These are phyloP conservation scores for Beta vulgaris DNA, from an alignment of 148 eudicot genomes.

Conservation along the genomic window DNA sequence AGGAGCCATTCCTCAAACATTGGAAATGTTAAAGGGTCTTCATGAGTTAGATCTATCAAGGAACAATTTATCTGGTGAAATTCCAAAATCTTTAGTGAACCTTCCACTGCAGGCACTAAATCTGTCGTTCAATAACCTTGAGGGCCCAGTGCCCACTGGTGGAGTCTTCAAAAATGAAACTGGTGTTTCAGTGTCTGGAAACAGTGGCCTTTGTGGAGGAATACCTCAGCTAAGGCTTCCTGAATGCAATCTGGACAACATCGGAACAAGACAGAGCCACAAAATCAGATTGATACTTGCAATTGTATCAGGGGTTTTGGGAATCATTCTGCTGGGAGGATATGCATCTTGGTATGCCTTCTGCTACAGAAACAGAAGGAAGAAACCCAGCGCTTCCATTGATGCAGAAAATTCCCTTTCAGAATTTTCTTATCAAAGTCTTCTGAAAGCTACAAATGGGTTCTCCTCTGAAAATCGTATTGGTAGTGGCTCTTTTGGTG, in stretches of 20 bases:
- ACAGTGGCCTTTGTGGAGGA: conserved; percentile 43
- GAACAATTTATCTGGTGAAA: conserved; percentile 40
- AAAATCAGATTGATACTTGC: conserved; percentile 15
- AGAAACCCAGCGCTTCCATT: background rate
- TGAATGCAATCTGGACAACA: conserved; percentile 7
- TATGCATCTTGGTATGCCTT: background rate
- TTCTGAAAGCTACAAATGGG: conserved; percentile 29
- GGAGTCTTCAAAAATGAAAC: conserved; percentile 36
- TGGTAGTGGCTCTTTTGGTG: conserved; percentile 30
- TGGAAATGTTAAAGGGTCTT: conserved; percentile 29
- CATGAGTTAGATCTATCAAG: conserved; percentile 32
- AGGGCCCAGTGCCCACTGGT: conserved; percentile 37
- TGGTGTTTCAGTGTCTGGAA: conserved; percentile 35
- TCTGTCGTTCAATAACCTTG: conserved; percentile 37
- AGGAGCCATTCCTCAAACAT: conserved; percentile 35
- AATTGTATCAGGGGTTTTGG: conserved; percentile 9
- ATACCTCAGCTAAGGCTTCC: conserved; percentile 31
- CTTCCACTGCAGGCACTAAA: conserved; percentile 21
- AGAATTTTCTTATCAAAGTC: conserved; percentile 22
- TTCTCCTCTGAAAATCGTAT: conserved; percentile 25
- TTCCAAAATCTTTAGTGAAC: conserved; percentile 31
- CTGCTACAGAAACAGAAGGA: background rate
- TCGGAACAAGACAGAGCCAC: background rate
- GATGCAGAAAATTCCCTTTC: conserved; percentile 1
- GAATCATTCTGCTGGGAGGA: conserved; percentile 11